Evolutionary conservation across 2,329 filamentous ascomycete genomes (phyloP).

Genomic region (Lachnellula suecica): DNA sequence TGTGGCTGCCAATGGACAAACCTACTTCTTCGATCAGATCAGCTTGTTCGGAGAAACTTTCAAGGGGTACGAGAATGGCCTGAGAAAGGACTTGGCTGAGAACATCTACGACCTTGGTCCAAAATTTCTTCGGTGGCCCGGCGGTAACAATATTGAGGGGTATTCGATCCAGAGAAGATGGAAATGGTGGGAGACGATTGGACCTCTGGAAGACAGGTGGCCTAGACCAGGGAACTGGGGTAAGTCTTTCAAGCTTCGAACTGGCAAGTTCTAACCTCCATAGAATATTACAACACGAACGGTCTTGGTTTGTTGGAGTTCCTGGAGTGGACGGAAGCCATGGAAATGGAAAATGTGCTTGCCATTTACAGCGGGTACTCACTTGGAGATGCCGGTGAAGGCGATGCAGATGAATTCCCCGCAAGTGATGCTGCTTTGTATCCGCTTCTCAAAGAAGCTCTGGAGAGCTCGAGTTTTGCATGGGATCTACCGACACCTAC

Average conservation of each 20-base stretch:
- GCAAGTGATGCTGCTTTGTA: neutral
- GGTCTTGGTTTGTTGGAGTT: slow-evolving; percentile 40
- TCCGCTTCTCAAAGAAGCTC: slow-evolving; percentile 35
- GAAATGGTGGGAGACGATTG: slow-evolving; percentile 41
- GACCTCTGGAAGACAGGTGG: slow-evolving; percentile 33
- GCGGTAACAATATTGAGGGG: slow-evolving; percentile 57
- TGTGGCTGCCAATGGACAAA: slow-evolving; percentile 31
- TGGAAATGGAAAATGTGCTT: slow-evolving; percentile 44
- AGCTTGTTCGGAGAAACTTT: slow-evolving; percentile 60
- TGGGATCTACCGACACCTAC: slow-evolving; percentile 39
- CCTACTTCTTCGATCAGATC: slow-evolving; percentile 55
- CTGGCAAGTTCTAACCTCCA: too few relatives aligned
- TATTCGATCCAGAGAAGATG: slow-evolving; percentile 23
- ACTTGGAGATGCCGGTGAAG: slow-evolving; percentile 38
- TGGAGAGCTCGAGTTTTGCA: slow-evolving; percentile 53
- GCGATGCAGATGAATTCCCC: slow-evolving; percentile 35
- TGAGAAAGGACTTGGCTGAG: slow-evolving; percentile 54
- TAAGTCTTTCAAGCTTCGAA: neutral
- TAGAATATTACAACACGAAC: too few relatives aligned
- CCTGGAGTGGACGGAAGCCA: slow-evolving; percentile 42
- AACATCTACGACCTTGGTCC: slow-evolving; percentile 51
- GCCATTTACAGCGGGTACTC: slow-evolving; percentile 46
- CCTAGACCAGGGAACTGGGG: neutral
- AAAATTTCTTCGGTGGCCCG: slow-evolving; percentile 61
- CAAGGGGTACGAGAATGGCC: slow-evolving; percentile 54